Conservation (phyloP, 2,329 filamentous ascomycete genomes). For the Neonectria neomacrospora region DNA sequence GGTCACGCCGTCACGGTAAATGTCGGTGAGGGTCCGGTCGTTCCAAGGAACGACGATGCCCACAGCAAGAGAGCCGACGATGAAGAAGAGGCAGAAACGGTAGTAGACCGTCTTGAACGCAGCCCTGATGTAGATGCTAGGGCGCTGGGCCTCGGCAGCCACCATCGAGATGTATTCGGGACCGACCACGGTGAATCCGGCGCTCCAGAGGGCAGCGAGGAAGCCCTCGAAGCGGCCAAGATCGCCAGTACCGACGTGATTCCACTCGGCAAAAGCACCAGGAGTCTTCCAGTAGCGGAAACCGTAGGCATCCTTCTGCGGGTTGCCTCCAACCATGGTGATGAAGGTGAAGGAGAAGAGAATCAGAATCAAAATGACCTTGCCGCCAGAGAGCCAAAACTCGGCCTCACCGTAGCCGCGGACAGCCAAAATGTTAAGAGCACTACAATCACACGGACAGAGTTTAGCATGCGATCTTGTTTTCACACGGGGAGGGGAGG, state of each 20-base stretch:
- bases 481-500: constrained; percentile 7
- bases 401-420: constrained; percentile 77
- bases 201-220: constrained; percentile 72
- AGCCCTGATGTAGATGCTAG: constrained; percentile 70
- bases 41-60: constrained; percentile 75
- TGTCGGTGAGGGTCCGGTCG: constrained; percentile 65
- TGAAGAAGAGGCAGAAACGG: constrained; percentile 76
- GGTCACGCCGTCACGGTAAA: constrained; percentile 54
- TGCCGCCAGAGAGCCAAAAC: constrained; percentile 73
- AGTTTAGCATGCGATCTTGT: constrained; percentile 45
- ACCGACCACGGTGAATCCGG: constrained; percentile 71
- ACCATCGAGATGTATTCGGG: constrained; percentile 77
- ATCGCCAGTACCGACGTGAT: constrained; percentile 66
- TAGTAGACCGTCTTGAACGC: constrained; percentile 81
- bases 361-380: constrained; percentile 73
- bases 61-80: constrained; percentile 73
- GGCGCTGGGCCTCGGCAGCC: constrained; percentile 75
- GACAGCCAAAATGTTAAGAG: constrained; percentile 73
- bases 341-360: constrained; percentile 82
- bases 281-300: constrained; percentile 73
- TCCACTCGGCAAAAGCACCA: constrained; percentile 60
- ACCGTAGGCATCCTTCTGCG: constrained; percentile 73
- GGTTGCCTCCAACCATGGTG: constrained; percentile 82
- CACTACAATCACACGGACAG: constrained; percentile 47
- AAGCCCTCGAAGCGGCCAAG: constrained; percentile 78